Evolutionary conservation across 805 yeast species (phyloP).

Genomic region (Kazachstania psychrophila): DNA sequence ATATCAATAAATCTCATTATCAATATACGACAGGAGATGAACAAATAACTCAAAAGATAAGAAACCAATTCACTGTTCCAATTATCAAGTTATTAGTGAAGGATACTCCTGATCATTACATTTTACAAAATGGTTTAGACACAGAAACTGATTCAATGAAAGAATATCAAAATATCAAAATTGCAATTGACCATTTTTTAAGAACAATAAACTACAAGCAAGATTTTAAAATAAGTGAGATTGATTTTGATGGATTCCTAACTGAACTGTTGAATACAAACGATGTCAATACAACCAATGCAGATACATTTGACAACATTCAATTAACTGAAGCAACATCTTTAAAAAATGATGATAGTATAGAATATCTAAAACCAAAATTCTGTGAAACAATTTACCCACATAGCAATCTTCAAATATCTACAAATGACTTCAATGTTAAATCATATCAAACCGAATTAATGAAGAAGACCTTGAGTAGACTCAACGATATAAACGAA

Average conservation of each 20-base stretch:
- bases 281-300: not conserved
- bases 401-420: constrained; percentile 6
- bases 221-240: too few species aligned
- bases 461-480: constrained; percentile 31
- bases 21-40: constrained; percentile 1
- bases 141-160: constrained; percentile 7
- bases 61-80: constrained; percentile 27
- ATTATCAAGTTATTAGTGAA: constrained; percentile 37
- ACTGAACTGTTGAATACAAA: too few species aligned
- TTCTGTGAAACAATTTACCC: constrained; percentile 8
- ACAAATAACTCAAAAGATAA: constrained; percentile 10
- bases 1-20: constrained; percentile 12
- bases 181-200: constrained; percentile 24
- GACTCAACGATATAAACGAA: constrained; percentile 25
- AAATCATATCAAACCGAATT: constrained; percentile 32
- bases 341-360: not conserved
- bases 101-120: constrained; percentile 39
- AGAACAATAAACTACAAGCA: too few species aligned
- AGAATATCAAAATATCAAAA: constrained; percentile 17
- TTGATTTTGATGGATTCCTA: too few species aligned
- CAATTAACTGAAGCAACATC: not conserved
- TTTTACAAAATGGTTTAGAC: constrained; percentile 14
- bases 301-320: not conserved
- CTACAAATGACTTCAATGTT: constrained; percentile 5
- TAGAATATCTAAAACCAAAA: constrained; percentile 4